Evolutionary conservation across 371 early-diverging fungal genomes (phyloP).

Genomic region (Capniomyces stellatus): DNA sequence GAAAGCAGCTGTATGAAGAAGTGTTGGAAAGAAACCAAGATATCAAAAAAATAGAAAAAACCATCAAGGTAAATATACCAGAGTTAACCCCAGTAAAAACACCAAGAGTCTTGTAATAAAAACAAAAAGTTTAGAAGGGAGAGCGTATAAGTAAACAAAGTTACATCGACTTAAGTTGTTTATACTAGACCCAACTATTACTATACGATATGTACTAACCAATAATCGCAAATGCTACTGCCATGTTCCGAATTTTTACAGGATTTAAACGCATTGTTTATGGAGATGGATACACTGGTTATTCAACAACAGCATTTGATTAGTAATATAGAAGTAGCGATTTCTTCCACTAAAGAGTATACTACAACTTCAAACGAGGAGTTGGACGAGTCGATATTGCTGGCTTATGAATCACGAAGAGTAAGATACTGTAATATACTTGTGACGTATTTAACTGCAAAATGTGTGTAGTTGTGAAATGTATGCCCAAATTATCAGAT

Average conservation of each 20-base stretch:
- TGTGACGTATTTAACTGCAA: neutral
- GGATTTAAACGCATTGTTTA: neutral
- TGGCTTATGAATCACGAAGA: neutral
- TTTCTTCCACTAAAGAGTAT: neutral
- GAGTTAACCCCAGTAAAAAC: neutral
- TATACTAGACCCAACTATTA: no score
- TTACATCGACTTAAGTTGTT: no score
- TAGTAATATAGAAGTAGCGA: neutral
- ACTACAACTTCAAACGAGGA: neutral
- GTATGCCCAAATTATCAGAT: neutral
- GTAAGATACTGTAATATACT: neutral
- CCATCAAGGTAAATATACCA: neutral
- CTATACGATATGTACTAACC: no score
- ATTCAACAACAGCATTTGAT: neutral
- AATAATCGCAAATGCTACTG: neutral
- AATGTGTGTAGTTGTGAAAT: neutral
- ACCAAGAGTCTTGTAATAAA: no score
- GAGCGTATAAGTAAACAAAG: no score
- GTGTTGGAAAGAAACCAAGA: neutral
- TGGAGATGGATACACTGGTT: neutral
- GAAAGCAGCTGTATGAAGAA: neutral
- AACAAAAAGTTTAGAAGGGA: no score
- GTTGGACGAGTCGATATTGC: neutral
- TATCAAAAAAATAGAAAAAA: slow-evolving; percentile 1
- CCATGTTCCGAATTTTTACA: neutral